Evolutionary conservation across 2,329 filamentous ascomycete genomes (phyloP).

Genomic region (Apiospora saccharicola): DNA sequence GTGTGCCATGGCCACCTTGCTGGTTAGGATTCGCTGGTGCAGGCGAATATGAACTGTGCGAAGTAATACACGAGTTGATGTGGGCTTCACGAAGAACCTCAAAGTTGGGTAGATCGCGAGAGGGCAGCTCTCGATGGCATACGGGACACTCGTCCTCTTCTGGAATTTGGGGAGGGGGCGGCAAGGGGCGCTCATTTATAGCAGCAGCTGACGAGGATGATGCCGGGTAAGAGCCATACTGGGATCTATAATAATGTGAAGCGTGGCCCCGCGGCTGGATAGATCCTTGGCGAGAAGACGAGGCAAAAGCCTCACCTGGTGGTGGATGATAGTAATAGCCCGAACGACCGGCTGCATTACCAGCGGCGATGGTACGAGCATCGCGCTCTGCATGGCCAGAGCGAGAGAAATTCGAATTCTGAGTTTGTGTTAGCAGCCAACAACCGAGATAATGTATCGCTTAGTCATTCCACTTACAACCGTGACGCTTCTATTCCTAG

Average conservation of each 20-base stretch:
- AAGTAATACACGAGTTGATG: conserved; percentile 63
- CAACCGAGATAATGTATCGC: neutral
- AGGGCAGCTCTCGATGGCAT: conserved; percentile 75
- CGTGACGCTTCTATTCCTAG: conserved; percentile 56
- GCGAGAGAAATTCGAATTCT: conserved; percentile 18
- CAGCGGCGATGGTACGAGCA: neutral
- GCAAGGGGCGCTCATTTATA: conserved; percentile 42
- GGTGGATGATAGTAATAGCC: neutral
- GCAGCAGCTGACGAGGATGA: conserved; percentile 50
- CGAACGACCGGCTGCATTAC: neutral
- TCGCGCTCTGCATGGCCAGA: conserved; percentile 4
- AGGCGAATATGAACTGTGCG: conserved; percentile 59
- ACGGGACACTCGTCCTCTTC: conserved; percentile 85
- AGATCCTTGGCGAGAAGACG: neutral
- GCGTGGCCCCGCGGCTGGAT: neutral
- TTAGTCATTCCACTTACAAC: conserved; percentile 50
- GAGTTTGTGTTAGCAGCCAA: neutral
- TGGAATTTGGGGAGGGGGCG: conserved; percentile 57
- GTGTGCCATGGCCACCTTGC: conserved; percentile 36
- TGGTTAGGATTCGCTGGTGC: conserved; percentile 37
- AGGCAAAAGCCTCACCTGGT: neutral
- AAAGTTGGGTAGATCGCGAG: conserved; percentile 58
- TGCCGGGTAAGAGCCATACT: conserved; percentile 36
- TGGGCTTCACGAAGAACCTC: conserved; percentile 65
- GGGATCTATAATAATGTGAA: conserved; percentile 10